phyloP scores from a whole-genome alignment of 305 asterid genomes.

The Fraxinus paxiana region DNA sequence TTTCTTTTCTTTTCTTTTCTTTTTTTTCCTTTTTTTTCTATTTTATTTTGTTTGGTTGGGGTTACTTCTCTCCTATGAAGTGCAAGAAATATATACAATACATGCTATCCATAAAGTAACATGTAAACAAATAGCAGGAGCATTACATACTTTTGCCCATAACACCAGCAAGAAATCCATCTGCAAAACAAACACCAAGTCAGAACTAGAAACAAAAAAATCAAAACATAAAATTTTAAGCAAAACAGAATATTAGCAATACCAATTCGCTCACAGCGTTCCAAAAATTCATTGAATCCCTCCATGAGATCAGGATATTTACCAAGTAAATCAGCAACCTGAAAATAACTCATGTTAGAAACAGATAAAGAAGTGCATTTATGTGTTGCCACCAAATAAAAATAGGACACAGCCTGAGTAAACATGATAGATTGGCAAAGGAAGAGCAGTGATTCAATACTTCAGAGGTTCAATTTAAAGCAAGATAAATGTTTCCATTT shows the following conservation, averaged over 20 bases:
- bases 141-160: conserved; percentile 85
- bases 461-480: conserved; percentile 5
- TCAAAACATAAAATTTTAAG: conserved; percentile 10
- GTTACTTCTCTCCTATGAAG: neutral
- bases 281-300: conserved; percentile 81
- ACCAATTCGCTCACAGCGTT: conserved; percentile 94
- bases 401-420: neutral
- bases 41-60: neutral
- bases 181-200: conserved; percentile 50
- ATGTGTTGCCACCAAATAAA: neutral
- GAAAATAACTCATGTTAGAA: conserved; percentile 30
- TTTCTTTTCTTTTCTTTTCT: neutral
- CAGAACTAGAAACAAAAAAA: conserved; percentile 23
- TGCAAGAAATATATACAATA: neutral
- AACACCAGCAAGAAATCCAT: conserved; percentile 95
- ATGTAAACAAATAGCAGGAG: conserved; percentile 4
- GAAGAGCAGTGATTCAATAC: neutral
- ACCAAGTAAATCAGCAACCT: conserved; percentile 91
- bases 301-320: conserved; percentile 96
- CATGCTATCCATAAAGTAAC: neutral
- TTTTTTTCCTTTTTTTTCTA: neutral
- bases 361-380: neutral
- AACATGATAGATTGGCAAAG: conserved; percentile 6
- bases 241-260: conserved; percentile 26
- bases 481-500: neutral